Conservation (phyloP, 2,329 filamentous ascomycete species). For the Cordyceps cicadae region DNA sequence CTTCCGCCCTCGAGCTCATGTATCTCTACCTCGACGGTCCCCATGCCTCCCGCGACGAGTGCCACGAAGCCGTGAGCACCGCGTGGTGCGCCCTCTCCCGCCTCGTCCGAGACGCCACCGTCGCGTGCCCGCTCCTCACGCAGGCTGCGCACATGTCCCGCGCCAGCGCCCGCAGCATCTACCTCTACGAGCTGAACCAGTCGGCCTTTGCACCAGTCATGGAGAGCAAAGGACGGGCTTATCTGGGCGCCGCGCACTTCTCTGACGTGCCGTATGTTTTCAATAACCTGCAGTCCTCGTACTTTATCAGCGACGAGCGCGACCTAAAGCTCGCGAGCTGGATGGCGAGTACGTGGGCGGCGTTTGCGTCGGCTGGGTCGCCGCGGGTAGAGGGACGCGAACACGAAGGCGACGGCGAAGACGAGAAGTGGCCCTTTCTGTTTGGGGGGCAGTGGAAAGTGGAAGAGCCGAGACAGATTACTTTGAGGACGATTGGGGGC, state of each 20-base stretch:
- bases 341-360: background rate
- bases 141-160: background rate
- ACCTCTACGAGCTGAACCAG: background rate
- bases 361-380: background rate
- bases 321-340: background rate
- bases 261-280: background rate
- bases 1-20: background rate
- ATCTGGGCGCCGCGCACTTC: background rate
- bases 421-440: background rate
- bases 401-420: background rate
- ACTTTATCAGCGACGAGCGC: background rate
- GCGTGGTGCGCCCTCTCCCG: background rate
- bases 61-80: background rate
- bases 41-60: background rate
- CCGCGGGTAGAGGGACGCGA: background rate
- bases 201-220: background rate
- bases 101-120: background rate
- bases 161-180: background rate
- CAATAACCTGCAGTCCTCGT: background rate
- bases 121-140: background rate
- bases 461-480: background rate
- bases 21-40: background rate
- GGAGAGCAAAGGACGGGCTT: background rate
- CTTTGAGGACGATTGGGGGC: background rate
- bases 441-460: background rate